Evolutionary conservation across 2,329 filamentous ascomycete genomes (phyloP), one percentile per base, ranked within the genome.

Genomic region (Aschersonia sp.): DNA sequence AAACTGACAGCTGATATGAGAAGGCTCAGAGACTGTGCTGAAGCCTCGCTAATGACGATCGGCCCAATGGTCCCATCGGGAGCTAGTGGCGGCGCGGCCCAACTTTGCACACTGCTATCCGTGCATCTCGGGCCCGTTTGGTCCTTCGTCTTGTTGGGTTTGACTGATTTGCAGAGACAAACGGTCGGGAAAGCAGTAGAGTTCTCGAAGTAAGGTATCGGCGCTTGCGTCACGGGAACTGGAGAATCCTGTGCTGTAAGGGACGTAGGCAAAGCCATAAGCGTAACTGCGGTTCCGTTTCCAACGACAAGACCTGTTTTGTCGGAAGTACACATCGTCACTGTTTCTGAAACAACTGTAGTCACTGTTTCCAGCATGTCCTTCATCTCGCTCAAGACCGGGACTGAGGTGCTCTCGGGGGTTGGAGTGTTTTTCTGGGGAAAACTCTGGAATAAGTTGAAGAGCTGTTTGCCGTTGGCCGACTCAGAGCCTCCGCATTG

Each of bases 401-500:
- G 20, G 20, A 20, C 20, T 20, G 20, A 20, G 20, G 20, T 20
- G 20, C 20, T 20, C 20, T 20, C 20, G 20, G 20, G 20, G 20
- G 20, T 20, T 20, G 20, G 20, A 20, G 20, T 20, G 20, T 20
- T 12, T 12, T 12, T 30, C 10, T 35, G 4, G 29, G 38, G 6
- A 5, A 47, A 9, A 5, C 30, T 35, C 9, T 43, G 38, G 40
- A 41, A 55, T 32, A 58, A 12, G 30, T 46, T 56, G 43, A 52
- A 55, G 9, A 52, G 35, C 29, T 50, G 48, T 44, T 51, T 47
- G 10, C 40, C 48, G 2, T 48, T 53, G 3, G 47, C 46, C 6
- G 43, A 45, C 2, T 31, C 38, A 1, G 49, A 47, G 0, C 58
- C 61, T n/a, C 60, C 60, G 38, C 59, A 63, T 4, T 43, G 47